Evolutionary conservation across 129 eudicot genomes (phyloP).

Genomic region (Flaveria trinervia): DNA sequence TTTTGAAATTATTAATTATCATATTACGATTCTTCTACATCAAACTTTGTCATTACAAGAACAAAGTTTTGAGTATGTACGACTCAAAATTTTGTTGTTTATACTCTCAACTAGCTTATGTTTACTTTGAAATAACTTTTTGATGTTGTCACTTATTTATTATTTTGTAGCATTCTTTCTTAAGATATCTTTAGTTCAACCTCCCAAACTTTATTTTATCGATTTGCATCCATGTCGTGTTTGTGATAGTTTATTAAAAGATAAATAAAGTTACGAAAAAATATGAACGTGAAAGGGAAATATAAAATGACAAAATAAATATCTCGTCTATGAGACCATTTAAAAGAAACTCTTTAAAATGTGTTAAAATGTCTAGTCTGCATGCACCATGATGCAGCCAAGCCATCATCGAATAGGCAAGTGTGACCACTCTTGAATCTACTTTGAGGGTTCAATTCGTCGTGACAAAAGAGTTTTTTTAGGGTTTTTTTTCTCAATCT

Average conservation of each 20-base stretch:
- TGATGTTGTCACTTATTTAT: not conserved
- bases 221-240: not conserved
- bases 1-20: no score
- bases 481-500: no score
- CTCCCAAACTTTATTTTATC: not conserved
- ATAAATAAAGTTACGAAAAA: not conserved
- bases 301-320: not conserved
- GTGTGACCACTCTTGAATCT: no score
- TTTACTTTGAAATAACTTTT: not conserved
- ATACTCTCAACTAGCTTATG: not conserved
- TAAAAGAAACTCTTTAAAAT: not conserved
- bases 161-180: not conserved
- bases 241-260: not conserved
- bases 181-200: not conserved
- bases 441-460: no score
- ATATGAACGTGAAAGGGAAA: not conserved
- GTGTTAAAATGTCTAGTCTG: no score
- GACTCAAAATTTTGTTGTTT: not conserved
- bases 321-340: not conserved
- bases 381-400: no score
- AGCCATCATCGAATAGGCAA: no score
- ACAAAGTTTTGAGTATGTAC: no score
- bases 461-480: no score
- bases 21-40: no score
- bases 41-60: no score